Evolutionary conservation across 1,284 basidiomycete species (phyloP), one percentile per base, ranked within the genome.

Genomic region (Trametes versicolor): DNA sequence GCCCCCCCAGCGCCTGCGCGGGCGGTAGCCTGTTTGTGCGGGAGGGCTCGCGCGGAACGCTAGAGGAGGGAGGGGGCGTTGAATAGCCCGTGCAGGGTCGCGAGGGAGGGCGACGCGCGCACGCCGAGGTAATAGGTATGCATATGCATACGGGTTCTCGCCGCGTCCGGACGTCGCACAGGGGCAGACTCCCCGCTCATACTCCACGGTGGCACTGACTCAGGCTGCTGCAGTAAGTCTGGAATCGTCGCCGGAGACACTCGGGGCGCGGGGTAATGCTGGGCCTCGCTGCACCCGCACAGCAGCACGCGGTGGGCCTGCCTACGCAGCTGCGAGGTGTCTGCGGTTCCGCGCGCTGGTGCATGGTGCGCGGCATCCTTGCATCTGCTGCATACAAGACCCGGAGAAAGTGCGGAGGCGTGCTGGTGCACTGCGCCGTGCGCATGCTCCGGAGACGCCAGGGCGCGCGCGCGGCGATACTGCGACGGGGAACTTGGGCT

Each of bases 321-420:
- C 2, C 25, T 49, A 25, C 25, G 48, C 48, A 21, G 21, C 48
- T 13, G 19, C 41, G 41, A 7, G 41, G 15, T 43, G 41, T 17
- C 37, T 39, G 37, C 25, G 39, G 43, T 8, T 4, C 27, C 8
- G 32, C 34, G 9, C 32, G 32, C 13, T 9, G 9, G 29, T 49
- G 29, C 48, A 34, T 9, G 9, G 29, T 49, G 29, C 48, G 43
- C 41, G n/a, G 10, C 21, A 39, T 54, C 49, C 7, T 49, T 58
- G 21, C 43, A 41, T 51, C 41, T 36, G 41, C 41, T 17, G 32
- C 19, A 17, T 32, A 32, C 29, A 32, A 32, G 47, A 36, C n/a
- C 32, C 61, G 61, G 61, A 62, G 61, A 62, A 62, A 62, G 32
- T 53, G 61, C 61, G 61, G 61, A 57, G 48, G 49, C 34, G 41